Conservation (phyloP, 1,284 basidiomycete species). For the Cystobasidium pallidum region DNA sequence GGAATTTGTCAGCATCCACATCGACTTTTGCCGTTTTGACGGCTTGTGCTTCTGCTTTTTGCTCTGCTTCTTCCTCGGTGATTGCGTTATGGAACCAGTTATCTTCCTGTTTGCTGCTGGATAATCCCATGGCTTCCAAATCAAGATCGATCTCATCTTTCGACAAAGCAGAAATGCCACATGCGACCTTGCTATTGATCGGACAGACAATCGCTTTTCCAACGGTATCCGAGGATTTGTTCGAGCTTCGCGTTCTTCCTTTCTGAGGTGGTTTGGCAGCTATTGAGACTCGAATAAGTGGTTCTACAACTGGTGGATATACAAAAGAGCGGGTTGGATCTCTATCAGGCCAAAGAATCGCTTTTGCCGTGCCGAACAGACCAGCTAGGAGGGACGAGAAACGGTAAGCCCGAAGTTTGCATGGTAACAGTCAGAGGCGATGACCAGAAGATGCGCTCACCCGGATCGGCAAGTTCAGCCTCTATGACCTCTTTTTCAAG, state of each 20-base stretch:
- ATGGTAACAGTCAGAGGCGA: neutral
- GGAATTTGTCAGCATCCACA: neutral
- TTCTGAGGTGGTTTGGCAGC: neutral
- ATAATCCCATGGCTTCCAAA: constrained; percentile 22
- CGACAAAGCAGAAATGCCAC: constrained; percentile 7
- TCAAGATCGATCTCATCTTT: constrained; percentile 14
- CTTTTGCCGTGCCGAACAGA: neutral
- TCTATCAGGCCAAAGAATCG: constrained; percentile 4
- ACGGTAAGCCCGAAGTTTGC: neutral
- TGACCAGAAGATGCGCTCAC: neutral
- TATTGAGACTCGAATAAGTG: constrained; percentile 6
- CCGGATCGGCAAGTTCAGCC: constrained; percentile 5
- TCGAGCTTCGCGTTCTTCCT: constrained; percentile 18
- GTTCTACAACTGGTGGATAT: constrained; percentile 1
- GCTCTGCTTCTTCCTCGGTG: neutral
- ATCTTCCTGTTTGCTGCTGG: neutral
- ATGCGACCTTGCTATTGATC: neutral
- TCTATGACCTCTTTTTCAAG: constrained; percentile 16
- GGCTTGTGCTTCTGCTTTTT: neutral
- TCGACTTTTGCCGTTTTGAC: neutral
- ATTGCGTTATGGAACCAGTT: constrained; percentile 23
- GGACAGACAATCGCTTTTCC: constrained; percentile 10
- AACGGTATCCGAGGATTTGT: neutral
- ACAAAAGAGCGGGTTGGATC: neutral
- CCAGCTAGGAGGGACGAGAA: neutral